phyloP scores from a whole-genome alignment of 768 basidiomycete species.

The Pleurotus cornucopiae region DNA sequence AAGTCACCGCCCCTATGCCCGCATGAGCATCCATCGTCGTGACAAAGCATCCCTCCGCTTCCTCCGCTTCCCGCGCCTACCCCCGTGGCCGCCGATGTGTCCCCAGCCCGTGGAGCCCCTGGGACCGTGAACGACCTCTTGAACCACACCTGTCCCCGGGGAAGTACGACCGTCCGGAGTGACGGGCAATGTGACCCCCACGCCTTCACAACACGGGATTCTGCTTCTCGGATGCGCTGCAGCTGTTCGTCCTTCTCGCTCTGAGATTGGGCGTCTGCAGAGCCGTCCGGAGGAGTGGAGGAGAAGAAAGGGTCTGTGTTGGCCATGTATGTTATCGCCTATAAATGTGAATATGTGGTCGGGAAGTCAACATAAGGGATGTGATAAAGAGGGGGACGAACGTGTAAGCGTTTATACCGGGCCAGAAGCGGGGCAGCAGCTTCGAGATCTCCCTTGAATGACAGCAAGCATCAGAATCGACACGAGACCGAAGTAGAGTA shows the following conservation, averaged over 20 bases:
- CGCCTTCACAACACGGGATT: constrained; percentile 44
- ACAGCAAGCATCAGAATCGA: no score
- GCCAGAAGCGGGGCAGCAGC: background rate
- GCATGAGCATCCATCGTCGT: no score
- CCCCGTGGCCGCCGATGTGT: no score
- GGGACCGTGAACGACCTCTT: background rate
- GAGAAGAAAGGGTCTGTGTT: background rate
- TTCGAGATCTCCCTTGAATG: background rate
- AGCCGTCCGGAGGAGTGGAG: background rate
- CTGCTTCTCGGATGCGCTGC: constrained; percentile 15
- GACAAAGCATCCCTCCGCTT: no score
- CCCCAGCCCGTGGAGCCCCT: no score
- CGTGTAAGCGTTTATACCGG: background rate
- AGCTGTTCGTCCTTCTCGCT: background rate
- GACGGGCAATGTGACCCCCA: constrained; percentile 61
- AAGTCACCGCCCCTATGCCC: no score
- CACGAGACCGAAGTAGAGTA: no score
- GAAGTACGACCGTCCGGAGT: constrained; percentile 59
- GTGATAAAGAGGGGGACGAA: background rate
- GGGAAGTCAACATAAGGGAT: background rate
- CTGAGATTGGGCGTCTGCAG: background rate
- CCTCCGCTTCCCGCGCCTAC: no score
- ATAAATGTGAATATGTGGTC: background rate
- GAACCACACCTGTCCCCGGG: constrained; percentile 62
- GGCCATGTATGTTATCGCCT: constrained; percentile 4